These are phyloP conservation scores for Fusarium sp. DNA, from an alignment of 2,329 filamentous ascomycete genomes.

Conservation along the genomic window DNA sequence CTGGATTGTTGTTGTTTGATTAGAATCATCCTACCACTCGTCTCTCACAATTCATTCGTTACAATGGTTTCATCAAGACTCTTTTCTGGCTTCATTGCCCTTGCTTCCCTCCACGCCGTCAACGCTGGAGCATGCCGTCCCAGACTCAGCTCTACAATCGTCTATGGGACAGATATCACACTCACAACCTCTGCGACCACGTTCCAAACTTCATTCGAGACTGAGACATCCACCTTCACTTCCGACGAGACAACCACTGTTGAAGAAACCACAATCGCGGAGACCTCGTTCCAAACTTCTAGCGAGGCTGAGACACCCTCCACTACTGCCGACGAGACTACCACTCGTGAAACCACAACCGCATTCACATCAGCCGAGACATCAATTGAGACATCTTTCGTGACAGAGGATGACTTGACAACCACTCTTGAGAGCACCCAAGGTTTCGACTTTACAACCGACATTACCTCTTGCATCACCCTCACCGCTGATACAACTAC, in stretches of 20 bases:
- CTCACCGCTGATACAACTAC: background rate
- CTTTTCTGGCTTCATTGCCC: background rate
- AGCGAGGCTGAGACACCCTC: background rate
- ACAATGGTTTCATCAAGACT: conserved; percentile 2
- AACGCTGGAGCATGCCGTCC: conserved; percentile 9
- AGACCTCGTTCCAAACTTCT: background rate
- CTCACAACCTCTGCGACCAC: background rate
- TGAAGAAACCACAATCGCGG: background rate
- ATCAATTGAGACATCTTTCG: background rate
- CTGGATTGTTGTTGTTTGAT: background rate
- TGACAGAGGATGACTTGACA: background rate
- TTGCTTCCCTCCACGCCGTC: background rate
- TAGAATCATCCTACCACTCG: background rate
- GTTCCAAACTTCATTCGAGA: background rate
- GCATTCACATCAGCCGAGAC: background rate
- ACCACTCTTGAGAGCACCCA: background rate
- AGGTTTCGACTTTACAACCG: background rate
- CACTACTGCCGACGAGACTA: background rate
- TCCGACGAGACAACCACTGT: background rate
- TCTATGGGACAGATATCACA: background rate
- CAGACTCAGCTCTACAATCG: background rate
- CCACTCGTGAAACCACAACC: background rate
- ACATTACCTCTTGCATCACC: conserved; percentile 3
- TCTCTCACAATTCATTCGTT: background rate
- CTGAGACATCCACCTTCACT: background rate